Conservation (phyloP, 495 filamentous ascomycete species). For the Penicillium ucsense region DNA sequence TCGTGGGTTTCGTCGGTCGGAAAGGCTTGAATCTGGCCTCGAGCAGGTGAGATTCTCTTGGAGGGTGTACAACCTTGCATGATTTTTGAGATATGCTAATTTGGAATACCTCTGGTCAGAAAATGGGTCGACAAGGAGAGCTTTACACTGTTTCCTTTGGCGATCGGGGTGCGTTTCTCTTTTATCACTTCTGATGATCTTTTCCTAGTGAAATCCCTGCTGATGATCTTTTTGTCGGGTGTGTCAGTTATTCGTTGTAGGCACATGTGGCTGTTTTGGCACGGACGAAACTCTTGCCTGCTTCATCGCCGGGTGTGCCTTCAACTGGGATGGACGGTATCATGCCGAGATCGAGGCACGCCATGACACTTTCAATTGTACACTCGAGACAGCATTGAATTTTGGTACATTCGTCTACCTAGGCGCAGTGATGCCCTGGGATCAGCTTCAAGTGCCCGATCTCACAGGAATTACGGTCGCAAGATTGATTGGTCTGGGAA, state of each 20-base stretch:
- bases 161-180: conserved; percentile 20
- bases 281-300: conserved; percentile 33
- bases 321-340: conserved; percentile 33
- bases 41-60: conserved; percentile 8
- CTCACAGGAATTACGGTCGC: conserved; percentile 21
- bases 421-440: conserved; percentile 33
- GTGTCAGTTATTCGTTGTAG: conserved; percentile 24
- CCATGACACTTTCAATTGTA: conserved; percentile 31
- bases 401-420: conserved; percentile 36
- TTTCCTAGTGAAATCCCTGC: background rate
- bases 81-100: background rate
- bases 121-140: conserved; percentile 29
- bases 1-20: conserved; percentile 24
- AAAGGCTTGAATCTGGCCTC: conserved; percentile 21
- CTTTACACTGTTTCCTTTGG: conserved; percentile 22
- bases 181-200: background rate
- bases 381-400: conserved; percentile 28
- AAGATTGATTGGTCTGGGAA: conserved; percentile 21
- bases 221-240: background rate
- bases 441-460: conserved; percentile 19
- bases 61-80: background rate
- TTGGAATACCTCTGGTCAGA: conserved; percentile 1
- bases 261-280: conserved; percentile 31
- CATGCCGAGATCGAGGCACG: conserved; percentile 23
- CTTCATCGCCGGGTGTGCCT: conserved; percentile 27